A percentile compares a stretch with the other conserved stretches of the same genome.
phyloP scores from a whole-genome alignment of 2,329 filamentous ascomycete genomes.

The Beauveria varroae region DNA sequence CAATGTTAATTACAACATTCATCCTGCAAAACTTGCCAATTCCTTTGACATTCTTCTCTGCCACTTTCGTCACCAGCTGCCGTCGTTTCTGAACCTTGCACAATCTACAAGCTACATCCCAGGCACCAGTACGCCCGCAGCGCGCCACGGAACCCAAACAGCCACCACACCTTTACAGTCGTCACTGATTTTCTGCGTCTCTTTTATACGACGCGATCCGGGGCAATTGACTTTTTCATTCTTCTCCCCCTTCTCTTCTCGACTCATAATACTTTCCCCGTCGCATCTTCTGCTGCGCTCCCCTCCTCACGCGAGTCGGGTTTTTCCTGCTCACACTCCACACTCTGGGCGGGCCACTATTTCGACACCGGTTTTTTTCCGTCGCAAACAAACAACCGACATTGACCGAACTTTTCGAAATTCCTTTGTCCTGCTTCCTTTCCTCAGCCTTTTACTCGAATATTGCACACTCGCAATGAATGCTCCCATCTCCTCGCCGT shows the following conservation, averaged over 20 bases:
- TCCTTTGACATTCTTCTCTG: no score
- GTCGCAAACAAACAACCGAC: background rate
- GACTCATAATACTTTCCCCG: no score
- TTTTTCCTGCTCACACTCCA: background rate
- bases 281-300: background rate
- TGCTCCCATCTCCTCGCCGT: conserved; percentile 26
- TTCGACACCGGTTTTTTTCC: background rate
- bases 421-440: background rate
- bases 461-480: conserved; percentile 20
- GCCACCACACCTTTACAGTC: background rate
- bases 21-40: background rate
- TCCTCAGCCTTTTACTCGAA: no score
- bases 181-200: no score
- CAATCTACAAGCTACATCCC: no score
- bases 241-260: background rate
- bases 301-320: background rate
- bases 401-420: background rate
- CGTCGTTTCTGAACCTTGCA: background rate
- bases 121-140: no score
- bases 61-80: background rate
- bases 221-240: background rate
- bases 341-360: background rate
- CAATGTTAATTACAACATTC: background rate
- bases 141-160: background rate
- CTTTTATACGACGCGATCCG: background rate